Base-by-base conservation (phyloP, 164 flowering plant genomes). In the Vitis rotundifolia region DNA sequence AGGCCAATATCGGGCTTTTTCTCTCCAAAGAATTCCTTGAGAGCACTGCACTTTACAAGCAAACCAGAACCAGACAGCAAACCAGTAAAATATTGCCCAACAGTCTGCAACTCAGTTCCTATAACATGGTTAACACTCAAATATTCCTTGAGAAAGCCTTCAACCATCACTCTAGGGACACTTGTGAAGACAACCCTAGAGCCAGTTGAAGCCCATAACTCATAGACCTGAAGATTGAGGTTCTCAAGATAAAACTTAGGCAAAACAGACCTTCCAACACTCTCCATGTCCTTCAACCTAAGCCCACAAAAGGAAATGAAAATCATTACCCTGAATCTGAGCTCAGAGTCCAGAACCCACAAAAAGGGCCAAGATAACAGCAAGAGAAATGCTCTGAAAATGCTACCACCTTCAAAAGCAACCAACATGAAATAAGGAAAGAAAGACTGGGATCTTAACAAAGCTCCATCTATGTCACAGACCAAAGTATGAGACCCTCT, bases 351-450 rank as follows among this genome's bases (percentile, higher is more conserved):
- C 76, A 90, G 37, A 10, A 87, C 59, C 68, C 78, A 77, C 57
- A 87, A 54, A 15, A 90, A 1, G 3, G 92, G 91, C 51, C 66
- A 82, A 1, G 85, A 78, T 0, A 86, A 14, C 16, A 93, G 84
- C 75, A 93, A 68, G 3, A 89, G 8, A 12, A 91, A 73, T 2
- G 97, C 93, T 71, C 98, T 86, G 1, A 91, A 11, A 28, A 89
- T 73, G 79, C 88, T 75, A 3, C 98, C 97, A 62, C 88, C 97
- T 76, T 93, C 98, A 67, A 93, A 90, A 19, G 97, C 91, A 72
- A 91, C 91, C 5, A 93, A 81, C 97, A 93, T 91, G 87, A 91
- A 93, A 69, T 75, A 93, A 71, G 98, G 97, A 76, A 93, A 91
- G 73, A 89, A 82, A 50, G 93, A 86, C 1, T 76, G 49, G 18